Base-by-base conservation (phyloP, 2,329 filamentous ascomycete genomes). In the Boeremia exigua region DNA sequence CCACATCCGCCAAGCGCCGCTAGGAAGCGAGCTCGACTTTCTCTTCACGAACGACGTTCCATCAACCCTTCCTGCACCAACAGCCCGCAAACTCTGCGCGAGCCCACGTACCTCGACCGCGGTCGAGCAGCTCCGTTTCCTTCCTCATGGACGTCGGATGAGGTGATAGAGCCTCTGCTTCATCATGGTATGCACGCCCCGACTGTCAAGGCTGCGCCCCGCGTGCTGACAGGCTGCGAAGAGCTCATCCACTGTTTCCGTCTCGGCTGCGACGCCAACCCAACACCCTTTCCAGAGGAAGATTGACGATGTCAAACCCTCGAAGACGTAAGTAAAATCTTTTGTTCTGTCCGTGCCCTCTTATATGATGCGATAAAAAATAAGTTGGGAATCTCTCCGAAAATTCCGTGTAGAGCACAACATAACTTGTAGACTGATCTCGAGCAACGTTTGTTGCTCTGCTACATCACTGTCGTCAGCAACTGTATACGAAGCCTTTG, bases 361-460 rank as follows among this genome's bases (percentile, higher is more conserved):
- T 62, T 57, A 86, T 82, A 96, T 96, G 93, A 96, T 91, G 85
- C 73, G 82, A 84, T 80, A 80, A 80, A 55, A 88, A 88, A 66
- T 91, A 96, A 96, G 85, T 87, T 99, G 95, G 95, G 95, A 99
- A 99, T 99, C 95, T 99, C 96, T 99, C 95, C 90, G 91, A 98
- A 91, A 84, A 86, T 79, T 81, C 79, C 84, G 53, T 99, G 95
- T 91, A 89, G 95, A 99, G 87, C 92, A 87, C 82, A 77, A 80
- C 83, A 88, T 91, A 88, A 90, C 86, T 89, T 90, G 87, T 86
- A 80, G 84, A 87, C 86, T 88, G 87, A 89, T 78, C 59, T 72
- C 63, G 71, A 61, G 49, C 56, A 62, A 55, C 61, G 49, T 34
- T 48, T 34, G 46, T 58, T 63, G 61, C 56, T 59, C 56, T 50